These are phyloP conservation scores for Fomitopsis pulvina DNA, from an alignment of 768 basidiomycete genomes.

Conservation along the genomic window DNA sequence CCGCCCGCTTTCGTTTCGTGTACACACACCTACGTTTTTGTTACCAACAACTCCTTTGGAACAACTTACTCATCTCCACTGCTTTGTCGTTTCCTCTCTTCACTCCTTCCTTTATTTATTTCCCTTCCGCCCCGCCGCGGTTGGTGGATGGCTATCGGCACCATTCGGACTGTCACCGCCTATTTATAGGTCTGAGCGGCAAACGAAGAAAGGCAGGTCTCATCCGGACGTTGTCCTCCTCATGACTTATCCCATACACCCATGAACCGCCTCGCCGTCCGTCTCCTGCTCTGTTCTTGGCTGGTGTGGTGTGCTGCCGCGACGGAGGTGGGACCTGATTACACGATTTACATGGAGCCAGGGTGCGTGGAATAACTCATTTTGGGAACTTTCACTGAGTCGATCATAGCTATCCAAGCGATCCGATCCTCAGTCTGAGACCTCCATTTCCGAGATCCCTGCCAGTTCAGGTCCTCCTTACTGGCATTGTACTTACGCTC, in stretches of 20 bases:
- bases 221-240: background rate
- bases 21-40: too few relatives aligned
- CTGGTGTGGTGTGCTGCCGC: background rate
- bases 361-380: background rate
- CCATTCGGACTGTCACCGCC: too few relatives aligned
- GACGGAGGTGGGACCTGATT: background rate
- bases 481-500: conserved; percentile 80
- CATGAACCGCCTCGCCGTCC: background rate
- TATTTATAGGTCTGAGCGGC: background rate
- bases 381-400: background rate
- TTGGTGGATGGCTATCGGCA: too few relatives aligned
- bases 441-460: conserved; percentile 84
- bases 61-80: too few relatives aligned
- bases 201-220: background rate
- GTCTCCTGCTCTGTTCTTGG: background rate
- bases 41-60: too few relatives aligned
- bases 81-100: too few relatives aligned
- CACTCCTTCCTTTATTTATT: too few relatives aligned
- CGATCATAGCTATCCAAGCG: conserved; percentile 24
- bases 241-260: background rate
- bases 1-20: too few relatives aligned
- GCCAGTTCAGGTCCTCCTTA: conserved; percentile 84
- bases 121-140: too few relatives aligned
- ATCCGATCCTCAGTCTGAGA: conserved; percentile 75
- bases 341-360: background rate